Conservation (phyloP, 345 rosid species). For the Eucalyptus guilfoylei region DNA sequence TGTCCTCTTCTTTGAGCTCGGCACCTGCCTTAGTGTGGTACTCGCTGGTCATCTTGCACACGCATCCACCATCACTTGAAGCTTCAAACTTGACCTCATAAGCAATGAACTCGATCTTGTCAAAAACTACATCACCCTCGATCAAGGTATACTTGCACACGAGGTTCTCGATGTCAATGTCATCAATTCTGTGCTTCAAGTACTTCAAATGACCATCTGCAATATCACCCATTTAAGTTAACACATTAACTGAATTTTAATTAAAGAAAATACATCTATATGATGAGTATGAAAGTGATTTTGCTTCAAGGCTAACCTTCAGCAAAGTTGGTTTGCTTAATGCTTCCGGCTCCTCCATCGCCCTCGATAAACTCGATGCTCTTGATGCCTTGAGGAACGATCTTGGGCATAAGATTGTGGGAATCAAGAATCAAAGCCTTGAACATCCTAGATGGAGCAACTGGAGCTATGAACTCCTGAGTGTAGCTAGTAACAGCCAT, state of each 20-base stretch:
- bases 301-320: neutral
- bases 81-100: slow-evolving; percentile 11
- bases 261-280: too few relatives aligned
- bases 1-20: slow-evolving; percentile 7
- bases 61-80: slow-evolving; percentile 1
- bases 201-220: neutral
- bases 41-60: slow-evolving; percentile 3
- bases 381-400: slow-evolving; percentile 1
- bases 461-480: neutral
- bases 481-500: neutral
- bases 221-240: neutral
- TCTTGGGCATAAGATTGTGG: neutral
- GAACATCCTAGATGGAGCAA: slow-evolving; percentile 2
- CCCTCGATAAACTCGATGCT: slow-evolving; percentile 3
- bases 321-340: neutral
- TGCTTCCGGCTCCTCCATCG: slow-evolving; percentile 2
- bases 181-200: slow-evolving; percentile 17
- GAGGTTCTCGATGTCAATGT: slow-evolving; percentile 3
- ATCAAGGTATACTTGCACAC: slow-evolving; percentile 6
- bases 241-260: neutral
- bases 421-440: slow-evolving; percentile 2
- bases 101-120: slow-evolving; percentile 3
- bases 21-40: neutral
- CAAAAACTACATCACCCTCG: slow-evolving; percentile 4
- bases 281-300: neutral